Conservation (phyloP, 805 yeast species). For the Myxozyma melibiosi region DNA sequence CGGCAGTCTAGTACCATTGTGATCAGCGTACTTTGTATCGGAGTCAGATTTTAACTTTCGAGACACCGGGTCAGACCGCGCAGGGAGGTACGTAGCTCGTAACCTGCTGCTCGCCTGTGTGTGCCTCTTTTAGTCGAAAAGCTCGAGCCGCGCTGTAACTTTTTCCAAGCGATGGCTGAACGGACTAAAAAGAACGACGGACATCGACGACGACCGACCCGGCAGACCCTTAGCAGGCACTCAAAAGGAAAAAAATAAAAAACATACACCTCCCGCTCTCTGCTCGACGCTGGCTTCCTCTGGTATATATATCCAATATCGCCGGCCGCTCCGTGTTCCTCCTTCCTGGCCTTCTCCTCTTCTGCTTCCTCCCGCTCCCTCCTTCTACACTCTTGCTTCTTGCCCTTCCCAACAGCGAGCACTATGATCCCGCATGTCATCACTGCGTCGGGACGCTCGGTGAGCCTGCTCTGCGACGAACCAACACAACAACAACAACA, state of each 20-base stretch:
- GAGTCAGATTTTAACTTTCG: no score
- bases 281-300: neutral
- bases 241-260: no score
- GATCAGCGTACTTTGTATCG: no score
- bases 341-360: neutral
- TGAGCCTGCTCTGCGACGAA: constrained; percentile 30
- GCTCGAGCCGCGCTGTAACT: constrained; percentile 1
- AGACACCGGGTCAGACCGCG: no score
- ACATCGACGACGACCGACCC: no score
- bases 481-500: no score
- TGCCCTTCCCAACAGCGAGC: neutral
- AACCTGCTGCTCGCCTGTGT: constrained; percentile 19
- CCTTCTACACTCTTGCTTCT: neutral
- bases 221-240: neutral
- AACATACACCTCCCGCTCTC: neutral
- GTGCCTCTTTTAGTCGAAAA: constrained; percentile 9
- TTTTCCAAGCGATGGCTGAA: constrained; percentile 5
- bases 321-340: neutral
- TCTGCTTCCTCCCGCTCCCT: neutral
- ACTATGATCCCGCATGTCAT: constrained; percentile 29
- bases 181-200: constrained; percentile 4
- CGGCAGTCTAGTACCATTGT: neutral
- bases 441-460: constrained; percentile 27
- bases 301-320: no score
- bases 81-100: no score